Evolutionary conservation across 108 stramenopile species (phyloP), one percentile per base, ranked within the genome.

Genomic region (Schizochytrium sp.): DNA sequence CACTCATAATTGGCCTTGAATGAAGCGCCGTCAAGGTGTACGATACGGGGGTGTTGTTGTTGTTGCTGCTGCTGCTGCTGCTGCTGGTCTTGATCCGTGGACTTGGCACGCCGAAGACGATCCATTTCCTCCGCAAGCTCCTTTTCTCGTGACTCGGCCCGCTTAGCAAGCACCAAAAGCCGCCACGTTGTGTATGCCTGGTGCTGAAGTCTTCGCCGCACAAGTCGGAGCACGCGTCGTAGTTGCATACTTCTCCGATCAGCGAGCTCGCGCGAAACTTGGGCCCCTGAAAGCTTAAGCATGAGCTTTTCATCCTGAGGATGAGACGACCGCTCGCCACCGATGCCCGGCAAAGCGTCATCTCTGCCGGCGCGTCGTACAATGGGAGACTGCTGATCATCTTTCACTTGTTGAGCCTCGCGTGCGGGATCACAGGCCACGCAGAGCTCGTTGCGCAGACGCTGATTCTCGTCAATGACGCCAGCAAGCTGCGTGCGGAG

Each of bases 241-340:
- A 83, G 51, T 34, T 83, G 76, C 76, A 83, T 83, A 45, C 76
- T 83, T 34, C 76, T 8, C 18, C 76, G 76, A 23, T 83, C 76
- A 6, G 76, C 76, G n/a, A 83, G 76, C 19, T 83, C 76, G 6
- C 51, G 45, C n/a, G 76, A 83, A 6, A 83, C 76, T 34, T 83
- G 76, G 45, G 76, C 45, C 14, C 51, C 76, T 12, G 76, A 83
- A 12, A 83, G 23, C 76, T 83, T 83, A 1, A 83, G 76, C 76
- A 83, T 83, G 28, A 83, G 76, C 45, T 43, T 28, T 12, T 83
- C 51, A 12, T 83, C 76, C 25, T 28, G 19, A 34, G 34, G 34
- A 34, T 34, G 34, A 34, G 34, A 34, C 34, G 34, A 34, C 34
- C 34, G 34, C 34, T 34, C 34, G 34, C 34, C 34, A 2, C 34